Conservation (phyloP, 306 rosid species). For the Vicia sativa region DNA sequence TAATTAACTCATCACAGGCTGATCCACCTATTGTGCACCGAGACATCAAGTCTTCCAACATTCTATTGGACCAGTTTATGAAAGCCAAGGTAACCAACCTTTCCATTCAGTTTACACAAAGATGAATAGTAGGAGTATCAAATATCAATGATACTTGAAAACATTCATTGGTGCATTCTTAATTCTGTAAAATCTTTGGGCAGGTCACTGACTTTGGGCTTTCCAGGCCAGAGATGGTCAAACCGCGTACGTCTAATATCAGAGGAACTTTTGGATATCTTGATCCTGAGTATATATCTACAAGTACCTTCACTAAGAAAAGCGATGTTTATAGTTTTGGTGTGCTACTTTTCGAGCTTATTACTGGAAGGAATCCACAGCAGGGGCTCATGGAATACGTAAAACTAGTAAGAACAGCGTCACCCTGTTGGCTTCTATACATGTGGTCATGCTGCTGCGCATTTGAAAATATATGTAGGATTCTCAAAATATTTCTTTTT, state of each 20-base stretch:
- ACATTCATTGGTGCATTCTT: not conserved
- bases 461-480: not conserved
- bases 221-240: conserved; percentile 49
- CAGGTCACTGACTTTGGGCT: conserved; percentile 59
- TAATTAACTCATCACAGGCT: conserved; percentile 56
- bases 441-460: not conserved
- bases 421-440: conserved; percentile 10
- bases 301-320: conserved; percentile 57
- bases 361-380: conserved; percentile 54
- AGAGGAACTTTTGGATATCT: conserved; percentile 53
- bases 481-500: conserved; percentile 14
- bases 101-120: conserved; percentile 35
- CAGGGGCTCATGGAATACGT: conserved; percentile 59
- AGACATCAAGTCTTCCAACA: conserved; percentile 89
- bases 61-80: conserved; percentile 77
- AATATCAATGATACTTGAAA: conserved; percentile 12
- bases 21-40: conserved; percentile 94
- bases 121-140: conserved; percentile 15
- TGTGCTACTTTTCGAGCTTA: conserved; percentile 56
- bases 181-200: not conserved
- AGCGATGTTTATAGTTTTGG: conserved; percentile 65
- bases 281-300: conserved; percentile 50
- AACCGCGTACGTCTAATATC: conserved; percentile 40
- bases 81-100: conserved; percentile 70
- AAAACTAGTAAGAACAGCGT: conserved; percentile 47